phyloP scores from a whole-genome alignment of 140 eudicot species.

The Anethum foeniculum region DNA sequence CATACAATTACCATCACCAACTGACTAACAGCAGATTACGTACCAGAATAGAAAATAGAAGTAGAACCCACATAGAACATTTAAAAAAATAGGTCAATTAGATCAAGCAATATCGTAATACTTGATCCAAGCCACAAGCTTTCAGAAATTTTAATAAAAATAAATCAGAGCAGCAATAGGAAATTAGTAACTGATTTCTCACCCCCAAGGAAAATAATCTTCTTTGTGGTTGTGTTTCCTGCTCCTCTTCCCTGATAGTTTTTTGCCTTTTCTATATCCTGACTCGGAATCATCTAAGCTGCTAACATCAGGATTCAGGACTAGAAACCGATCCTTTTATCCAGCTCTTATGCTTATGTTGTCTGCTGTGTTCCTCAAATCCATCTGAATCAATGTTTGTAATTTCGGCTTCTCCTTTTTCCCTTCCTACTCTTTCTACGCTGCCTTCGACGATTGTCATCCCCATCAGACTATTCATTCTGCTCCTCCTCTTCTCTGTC shows the following conservation, averaged over 20 bases:
- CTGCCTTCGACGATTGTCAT: slow-evolving; percentile 21
- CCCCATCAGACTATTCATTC: slow-evolving; percentile 64
- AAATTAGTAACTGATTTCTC: neutral
- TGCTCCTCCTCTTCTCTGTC: slow-evolving; percentile 51
- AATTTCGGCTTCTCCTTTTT: slow-evolving; percentile 52
- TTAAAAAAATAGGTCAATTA: neutral
- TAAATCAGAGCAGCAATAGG: neutral
- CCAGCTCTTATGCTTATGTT: slow-evolving; percentile 57
- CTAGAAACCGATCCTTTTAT: slow-evolving; percentile 33
- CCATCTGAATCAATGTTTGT: slow-evolving; percentile 46
- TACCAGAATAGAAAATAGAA: neutral
- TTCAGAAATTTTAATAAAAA: neutral
- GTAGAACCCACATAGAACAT: neutral
- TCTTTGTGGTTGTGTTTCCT: slow-evolving; percentile 22
- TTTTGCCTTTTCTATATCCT: slow-evolving; percentile 49
- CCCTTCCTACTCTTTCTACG: too few relatives aligned
- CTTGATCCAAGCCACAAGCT: neutral
- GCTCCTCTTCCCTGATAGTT: slow-evolving; percentile 52
- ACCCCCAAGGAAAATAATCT: neutral
- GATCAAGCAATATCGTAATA: neutral
- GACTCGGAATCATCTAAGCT: slow-evolving; percentile 43
- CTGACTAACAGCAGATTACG: neutral
- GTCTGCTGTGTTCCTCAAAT: slow-evolving; percentile 37
- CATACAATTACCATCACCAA: neutral
- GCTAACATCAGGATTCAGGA: slow-evolving; percentile 55